Conservation (phyloP, 495 filamentous ascomycete species). For the Trichocladium uniseriatum region DNA sequence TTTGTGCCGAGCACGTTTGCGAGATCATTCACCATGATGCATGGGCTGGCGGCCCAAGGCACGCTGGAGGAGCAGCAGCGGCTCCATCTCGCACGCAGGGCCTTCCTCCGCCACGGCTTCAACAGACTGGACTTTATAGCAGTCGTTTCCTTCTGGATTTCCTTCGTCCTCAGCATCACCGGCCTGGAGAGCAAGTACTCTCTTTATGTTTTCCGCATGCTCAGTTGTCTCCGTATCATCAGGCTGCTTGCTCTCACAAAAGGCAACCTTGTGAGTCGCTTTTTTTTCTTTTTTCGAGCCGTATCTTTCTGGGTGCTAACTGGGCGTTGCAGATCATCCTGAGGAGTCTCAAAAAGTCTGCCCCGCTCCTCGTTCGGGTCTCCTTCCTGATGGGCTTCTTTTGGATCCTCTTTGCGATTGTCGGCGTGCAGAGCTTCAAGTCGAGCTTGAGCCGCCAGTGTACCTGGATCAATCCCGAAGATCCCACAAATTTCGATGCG, state of each 20-base stretch:
- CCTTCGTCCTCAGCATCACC: constrained; percentile 60
- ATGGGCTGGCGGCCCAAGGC: constrained; percentile 37
- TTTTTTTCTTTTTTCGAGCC: not conserved
- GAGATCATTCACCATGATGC: constrained; percentile 72
- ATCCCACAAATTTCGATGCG: constrained; percentile 33
- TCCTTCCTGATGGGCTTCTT: constrained; percentile 96
- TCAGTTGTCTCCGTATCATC: constrained; percentile 86
- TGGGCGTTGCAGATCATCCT: constrained; percentile 62
- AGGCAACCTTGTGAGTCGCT: constrained; percentile 63
- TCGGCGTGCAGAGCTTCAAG: constrained; percentile 97
- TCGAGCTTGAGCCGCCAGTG: constrained; percentile 81
- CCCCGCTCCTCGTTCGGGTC: constrained; percentile 87
- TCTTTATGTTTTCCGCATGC: constrained; percentile 88
- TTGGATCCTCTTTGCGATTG: constrained; percentile 95
- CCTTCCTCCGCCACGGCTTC: constrained; percentile 89
- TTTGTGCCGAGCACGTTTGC: constrained; percentile 62
- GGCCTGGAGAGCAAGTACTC: constrained; percentile 58
- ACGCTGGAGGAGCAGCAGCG: constrained; percentile 75
- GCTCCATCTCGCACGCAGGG: constrained; percentile 74
- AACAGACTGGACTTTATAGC: constrained; percentile 94
- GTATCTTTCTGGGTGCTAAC: constrained; percentile 1
- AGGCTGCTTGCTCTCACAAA: constrained; percentile 82
- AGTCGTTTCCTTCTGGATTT: constrained; percentile 92
- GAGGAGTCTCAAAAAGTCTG: constrained; percentile 88
- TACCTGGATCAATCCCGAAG: constrained; percentile 65